Conservation (phyloP, 2,329 filamentous ascomycete genomes). For the Bipolaris bicolor region DNA sequence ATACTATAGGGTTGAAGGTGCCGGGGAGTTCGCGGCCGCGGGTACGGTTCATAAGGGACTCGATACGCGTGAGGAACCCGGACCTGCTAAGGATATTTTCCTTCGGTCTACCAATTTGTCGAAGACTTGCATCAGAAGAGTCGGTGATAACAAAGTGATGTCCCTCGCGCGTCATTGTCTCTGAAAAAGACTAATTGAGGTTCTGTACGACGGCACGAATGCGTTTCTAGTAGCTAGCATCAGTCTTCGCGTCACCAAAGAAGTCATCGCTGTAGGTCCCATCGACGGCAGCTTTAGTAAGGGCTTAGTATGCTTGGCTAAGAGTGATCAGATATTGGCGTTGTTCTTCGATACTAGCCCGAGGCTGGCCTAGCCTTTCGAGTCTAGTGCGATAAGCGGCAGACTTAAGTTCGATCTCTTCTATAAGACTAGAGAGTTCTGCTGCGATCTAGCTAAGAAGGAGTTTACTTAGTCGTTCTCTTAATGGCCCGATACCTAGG, state of each 20-base stretch:
- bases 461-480: conserved; percentile 56
- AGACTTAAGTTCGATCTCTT: conserved; percentile 9
- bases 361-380: conserved; percentile 54
- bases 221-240: conserved; percentile 25
- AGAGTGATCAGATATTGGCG: conserved; percentile 55
- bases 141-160: no score
- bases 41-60: no score
- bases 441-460: conserved; percentile 45
- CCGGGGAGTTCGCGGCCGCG: no score
- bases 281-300: conserved; percentile 56
- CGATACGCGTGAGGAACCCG: no score
- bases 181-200: no score
- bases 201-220: conserved; percentile 34
- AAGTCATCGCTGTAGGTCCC: conserved; percentile 56
- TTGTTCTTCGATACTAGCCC: conserved; percentile 57
- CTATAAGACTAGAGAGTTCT: conserved; percentile 21
- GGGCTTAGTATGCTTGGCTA: conserved; percentile 50
- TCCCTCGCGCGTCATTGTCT: no score
- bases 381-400: not conserved
- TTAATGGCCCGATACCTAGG: conserved; percentile 55
- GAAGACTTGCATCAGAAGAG: no score
- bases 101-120: no score
- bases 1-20: no score
- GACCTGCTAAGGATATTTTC: no score
- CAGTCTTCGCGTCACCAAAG: conserved; percentile 48